Conservation (phyloP, 345 rosid genomes). For the Populus simonii region DNA sequence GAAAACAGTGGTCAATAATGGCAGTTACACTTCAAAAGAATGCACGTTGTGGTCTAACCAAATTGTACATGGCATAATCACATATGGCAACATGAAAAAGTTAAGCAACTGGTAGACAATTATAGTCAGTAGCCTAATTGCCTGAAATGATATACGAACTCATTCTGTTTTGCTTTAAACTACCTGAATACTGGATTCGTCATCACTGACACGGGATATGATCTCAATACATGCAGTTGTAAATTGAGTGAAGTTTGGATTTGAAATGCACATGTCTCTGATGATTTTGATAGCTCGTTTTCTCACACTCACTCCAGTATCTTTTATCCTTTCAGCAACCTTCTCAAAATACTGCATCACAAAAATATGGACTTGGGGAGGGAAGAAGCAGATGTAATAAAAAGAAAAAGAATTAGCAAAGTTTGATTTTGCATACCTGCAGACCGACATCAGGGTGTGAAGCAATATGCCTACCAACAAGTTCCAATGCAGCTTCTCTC, state of each 20-base stretch:
- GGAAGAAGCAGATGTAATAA: neutral
- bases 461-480: slow-evolving; percentile 96
- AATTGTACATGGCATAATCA: too few relatives aligned
- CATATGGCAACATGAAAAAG: too few relatives aligned
- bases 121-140: neutral
- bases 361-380: neutral
- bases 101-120: neutral
- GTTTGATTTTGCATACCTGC: slow-evolving; percentile 51
- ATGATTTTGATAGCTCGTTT: slow-evolving; percentile 95
- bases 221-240: slow-evolving; percentile 89
- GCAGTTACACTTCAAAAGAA: too few relatives aligned
- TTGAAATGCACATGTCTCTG: slow-evolving; percentile 92
- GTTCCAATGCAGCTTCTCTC: slow-evolving; percentile 98
- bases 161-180: slow-evolving; percentile 12
- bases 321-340: slow-evolving; percentile 97
- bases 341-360: slow-evolving; percentile 84
- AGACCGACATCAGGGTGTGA: slow-evolving; percentile 96
- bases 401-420: slow-evolving; percentile 10
- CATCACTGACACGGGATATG: slow-evolving; percentile 90
- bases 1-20: too few relatives aligned
- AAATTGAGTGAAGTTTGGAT: slow-evolving; percentile 78
- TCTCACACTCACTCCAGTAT: slow-evolving; percentile 97
- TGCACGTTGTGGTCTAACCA: too few relatives aligned
- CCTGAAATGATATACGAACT: neutral
- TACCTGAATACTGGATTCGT: slow-evolving; percentile 97